Evolutionary conservation across 805 yeast species (phyloP).

Genomic region (Ogataea populi-albae): DNA sequence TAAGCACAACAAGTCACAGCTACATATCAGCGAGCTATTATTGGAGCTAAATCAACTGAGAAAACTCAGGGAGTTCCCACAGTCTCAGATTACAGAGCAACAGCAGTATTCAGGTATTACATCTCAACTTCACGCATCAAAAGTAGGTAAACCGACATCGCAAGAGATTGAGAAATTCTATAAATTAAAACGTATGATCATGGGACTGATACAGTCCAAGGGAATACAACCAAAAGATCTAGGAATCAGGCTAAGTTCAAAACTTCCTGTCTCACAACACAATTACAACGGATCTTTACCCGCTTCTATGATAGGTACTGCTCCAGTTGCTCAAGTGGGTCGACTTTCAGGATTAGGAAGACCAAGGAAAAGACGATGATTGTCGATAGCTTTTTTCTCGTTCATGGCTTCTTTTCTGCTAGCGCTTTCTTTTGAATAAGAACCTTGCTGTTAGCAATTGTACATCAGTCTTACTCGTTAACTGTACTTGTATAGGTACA

Average conservation of each 20-base stretch:
- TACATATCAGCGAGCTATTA: conserved; percentile 44
- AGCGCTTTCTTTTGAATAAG: conserved; percentile 1
- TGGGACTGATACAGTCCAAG: conserved; percentile 33
- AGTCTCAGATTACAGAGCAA: conserved; percentile 8
- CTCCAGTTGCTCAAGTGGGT: conserved; percentile 12
- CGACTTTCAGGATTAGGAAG: conserved; percentile 14
- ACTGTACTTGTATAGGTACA: not conserved
- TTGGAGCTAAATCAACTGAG: conserved; percentile 50
- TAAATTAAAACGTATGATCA: conserved; percentile 44
- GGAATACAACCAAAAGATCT: conserved; percentile 31
- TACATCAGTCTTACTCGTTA: not conserved
- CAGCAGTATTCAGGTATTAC: conserved; percentile 13
- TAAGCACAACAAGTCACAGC: conserved; percentile 23
- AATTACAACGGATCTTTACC: conserved; percentile 82
- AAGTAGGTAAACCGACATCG: conserved; percentile 36
- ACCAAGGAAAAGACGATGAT: conserved; percentile 20
- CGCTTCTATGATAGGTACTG: conserved; percentile 36
- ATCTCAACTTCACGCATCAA: conserved; percentile 14
- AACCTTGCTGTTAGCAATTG: conserved; percentile 1
- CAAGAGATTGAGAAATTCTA: conserved; percentile 43
- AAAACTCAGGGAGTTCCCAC: conserved; percentile 35
- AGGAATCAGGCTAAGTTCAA: conserved; percentile 36
- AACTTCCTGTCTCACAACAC: conserved; percentile 66
- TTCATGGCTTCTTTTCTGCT: conserved; percentile 2
- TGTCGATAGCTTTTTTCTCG: not conserved